These are phyloP conservation scores for Herpetospermum pedunculosum DNA, from an alignment of 306 rosid species.

Conservation along the genomic window DNA sequence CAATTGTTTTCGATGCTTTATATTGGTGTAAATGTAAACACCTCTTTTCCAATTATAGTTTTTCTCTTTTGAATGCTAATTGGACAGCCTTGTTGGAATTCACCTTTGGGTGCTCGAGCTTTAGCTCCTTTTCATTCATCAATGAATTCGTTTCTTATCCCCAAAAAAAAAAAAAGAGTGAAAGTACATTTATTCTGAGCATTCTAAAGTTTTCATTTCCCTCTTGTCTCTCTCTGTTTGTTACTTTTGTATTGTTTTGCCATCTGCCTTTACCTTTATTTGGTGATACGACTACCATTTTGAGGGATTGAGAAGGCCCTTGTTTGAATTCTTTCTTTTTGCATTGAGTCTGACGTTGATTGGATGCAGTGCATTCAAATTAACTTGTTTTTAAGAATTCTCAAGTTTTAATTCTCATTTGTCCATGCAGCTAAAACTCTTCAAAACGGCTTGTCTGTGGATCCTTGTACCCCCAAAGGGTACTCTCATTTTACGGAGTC, in stretches of 20 bases:
- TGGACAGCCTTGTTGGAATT: too few relatives aligned
- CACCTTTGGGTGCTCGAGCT: too few relatives aligned
- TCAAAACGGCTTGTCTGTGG: conserved; percentile 32
- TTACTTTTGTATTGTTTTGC: not conserved
- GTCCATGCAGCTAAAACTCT: conserved; percentile 47
- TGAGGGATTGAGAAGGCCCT: not conserved
- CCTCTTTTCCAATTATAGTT: too few relatives aligned
- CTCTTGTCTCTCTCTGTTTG: not conserved
- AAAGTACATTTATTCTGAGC: not conserved
- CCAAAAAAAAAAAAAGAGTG: too few relatives aligned
- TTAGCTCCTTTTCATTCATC: too few relatives aligned
- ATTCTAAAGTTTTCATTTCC: not conserved
- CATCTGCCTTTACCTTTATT: not conserved
- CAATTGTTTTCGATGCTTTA: too few relatives aligned
- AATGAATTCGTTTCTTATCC: too few relatives aligned
- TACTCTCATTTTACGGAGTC: conserved; percentile 38
- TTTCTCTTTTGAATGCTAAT: too few relatives aligned
- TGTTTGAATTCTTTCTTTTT: not conserved
- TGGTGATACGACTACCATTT: not conserved
- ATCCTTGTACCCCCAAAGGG: conserved; percentile 90
- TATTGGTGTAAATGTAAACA: too few relatives aligned
- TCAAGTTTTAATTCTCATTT: not conserved
- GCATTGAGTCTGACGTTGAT: not conserved
- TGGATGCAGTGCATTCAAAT: not conserved
- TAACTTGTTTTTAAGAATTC: not conserved